phyloP scores from a whole-genome alignment of 345 rosid genomes.

The Citrus sinensis region DNA sequence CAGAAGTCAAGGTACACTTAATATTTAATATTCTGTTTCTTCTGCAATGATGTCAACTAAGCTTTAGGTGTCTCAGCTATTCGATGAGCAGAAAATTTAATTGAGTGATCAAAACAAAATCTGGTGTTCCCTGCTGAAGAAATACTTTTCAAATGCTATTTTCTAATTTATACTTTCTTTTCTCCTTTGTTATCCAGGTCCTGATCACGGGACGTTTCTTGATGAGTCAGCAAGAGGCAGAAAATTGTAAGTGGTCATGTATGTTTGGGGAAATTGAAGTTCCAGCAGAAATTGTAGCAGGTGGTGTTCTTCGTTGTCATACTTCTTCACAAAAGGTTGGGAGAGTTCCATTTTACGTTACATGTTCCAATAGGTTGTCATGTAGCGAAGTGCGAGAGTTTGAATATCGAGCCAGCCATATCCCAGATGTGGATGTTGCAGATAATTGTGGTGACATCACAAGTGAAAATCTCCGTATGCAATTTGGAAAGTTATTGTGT shows the following conservation, averaged over 20 bases:
- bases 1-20: conserved; percentile 63
- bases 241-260: conserved; percentile 71
- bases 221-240: conserved; percentile 55
- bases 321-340: conserved; percentile 69
- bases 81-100: not conserved
- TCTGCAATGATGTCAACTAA: not conserved
- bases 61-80: not conserved
- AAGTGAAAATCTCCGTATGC: conserved; percentile 44
- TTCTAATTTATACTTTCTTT: conserved; percentile 1
- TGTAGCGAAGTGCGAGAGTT: conserved; percentile 98
- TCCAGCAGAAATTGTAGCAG: conserved; percentile 65
- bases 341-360: conserved; percentile 83
- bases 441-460: conserved; percentile 18
- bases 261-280: conserved; percentile 99
- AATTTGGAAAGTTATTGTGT: conserved; percentile 56
- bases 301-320: conserved; percentile 74
- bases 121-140: conserved; percentile 8
- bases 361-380: conserved; percentile 87
- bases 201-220: conserved; percentile 31
- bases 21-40: not conserved
- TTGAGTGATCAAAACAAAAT: not conserved
- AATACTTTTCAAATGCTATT: not conserved
- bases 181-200: conserved; percentile 43
- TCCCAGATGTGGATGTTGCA: conserved; percentile 28
- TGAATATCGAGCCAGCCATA: conserved; percentile 49